These are phyloP conservation scores for Trichomonas vaginalis DNA, from an alignment of 208 protist species.

Conservation along the genomic window DNA sequence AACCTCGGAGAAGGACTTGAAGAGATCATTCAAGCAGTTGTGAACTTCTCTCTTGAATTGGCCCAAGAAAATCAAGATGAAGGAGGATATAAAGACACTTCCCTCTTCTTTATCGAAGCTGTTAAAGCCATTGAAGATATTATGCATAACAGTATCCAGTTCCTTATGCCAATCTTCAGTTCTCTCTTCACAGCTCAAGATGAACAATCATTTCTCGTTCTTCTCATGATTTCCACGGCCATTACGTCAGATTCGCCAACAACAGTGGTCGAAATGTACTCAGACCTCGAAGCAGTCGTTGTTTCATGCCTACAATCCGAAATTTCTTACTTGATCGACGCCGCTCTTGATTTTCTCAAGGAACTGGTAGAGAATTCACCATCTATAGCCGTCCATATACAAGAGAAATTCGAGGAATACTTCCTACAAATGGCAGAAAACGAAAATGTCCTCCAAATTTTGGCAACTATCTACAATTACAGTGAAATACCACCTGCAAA, in stretches of 20 bases:
- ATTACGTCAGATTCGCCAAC: not conserved
- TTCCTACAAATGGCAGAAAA: not conserved
- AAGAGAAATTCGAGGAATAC: not conserved
- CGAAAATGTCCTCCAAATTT: not conserved
- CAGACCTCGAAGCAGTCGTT: not conserved
- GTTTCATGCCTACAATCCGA: not conserved
- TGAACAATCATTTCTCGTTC: not conserved
- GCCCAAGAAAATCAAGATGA: not conserved
- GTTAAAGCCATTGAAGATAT: not conserved
- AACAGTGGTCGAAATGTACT: not conserved
- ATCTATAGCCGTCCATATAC: not conserved
- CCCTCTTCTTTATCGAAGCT: not conserved
- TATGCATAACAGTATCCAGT: not conserved
- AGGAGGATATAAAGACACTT: not conserved
- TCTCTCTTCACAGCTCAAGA: not conserved
- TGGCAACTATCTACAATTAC: not conserved
- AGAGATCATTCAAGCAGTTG: not conserved
- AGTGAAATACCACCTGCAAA: not conserved
- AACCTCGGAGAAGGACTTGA: not conserved
- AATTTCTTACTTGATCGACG: not conserved
- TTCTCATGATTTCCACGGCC: not conserved
- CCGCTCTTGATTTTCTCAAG: not conserved
- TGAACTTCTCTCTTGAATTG: not conserved
- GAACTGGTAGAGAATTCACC: not conserved
- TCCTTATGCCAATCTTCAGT: not conserved